Evolutionary conservation across 2,329 filamentous ascomycete species (phyloP).

Genomic region (Xylaria digitata): DNA sequence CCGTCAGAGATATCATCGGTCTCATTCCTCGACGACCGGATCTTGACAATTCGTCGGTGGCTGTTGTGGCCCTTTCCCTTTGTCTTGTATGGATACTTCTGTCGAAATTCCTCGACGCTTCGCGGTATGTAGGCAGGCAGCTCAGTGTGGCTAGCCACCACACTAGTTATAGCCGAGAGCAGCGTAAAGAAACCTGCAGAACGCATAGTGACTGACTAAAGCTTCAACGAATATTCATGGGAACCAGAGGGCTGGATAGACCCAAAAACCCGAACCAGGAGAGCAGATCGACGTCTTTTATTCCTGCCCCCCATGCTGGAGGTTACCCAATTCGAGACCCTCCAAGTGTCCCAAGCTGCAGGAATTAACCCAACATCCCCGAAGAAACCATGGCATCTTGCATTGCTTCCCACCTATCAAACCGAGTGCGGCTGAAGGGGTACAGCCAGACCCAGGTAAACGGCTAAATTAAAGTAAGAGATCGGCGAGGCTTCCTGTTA

Average conservation of each 20-base stretch:
- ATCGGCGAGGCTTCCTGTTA: background rate
- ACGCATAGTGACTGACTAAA: slow-evolving; percentile 41
- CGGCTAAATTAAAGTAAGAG: slow-evolving; percentile 25
- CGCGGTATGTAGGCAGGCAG: slow-evolving; percentile 51
- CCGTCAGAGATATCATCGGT: slow-evolving; percentile 67
- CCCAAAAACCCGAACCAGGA: background rate
- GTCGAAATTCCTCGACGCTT: slow-evolving; percentile 53
- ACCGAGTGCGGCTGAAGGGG: background rate
- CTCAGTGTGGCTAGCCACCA: slow-evolving; percentile 41
- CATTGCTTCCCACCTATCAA: slow-evolving; percentile 32
- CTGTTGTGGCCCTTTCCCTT: slow-evolving; percentile 35
- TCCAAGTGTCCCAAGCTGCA: slow-evolving; percentile 10
- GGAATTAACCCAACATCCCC: slow-evolving; percentile 4
- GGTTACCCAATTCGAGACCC: slow-evolving; percentile 1
- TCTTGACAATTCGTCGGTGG: slow-evolving; percentile 55
- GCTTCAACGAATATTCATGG: slow-evolving; percentile 1
- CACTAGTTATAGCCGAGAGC: slow-evolving; percentile 44
- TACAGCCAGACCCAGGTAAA: background rate
- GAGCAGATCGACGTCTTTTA: slow-evolving; percentile 19
- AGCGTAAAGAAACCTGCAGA: slow-evolving; percentile 40
- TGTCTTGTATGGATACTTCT: slow-evolving; percentile 53
- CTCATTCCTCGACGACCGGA: slow-evolving; percentile 64
- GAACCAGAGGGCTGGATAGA: slow-evolving; percentile 13
- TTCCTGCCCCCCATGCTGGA: background rate
- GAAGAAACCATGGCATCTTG: slow-evolving; percentile 7